A percentile compares a stretch with the other conserved stretches of the same genome.
Conservation (phyloP, 2,329 filamentous ascomycete genomes). For the Paecilomyces fulvus region DNA sequence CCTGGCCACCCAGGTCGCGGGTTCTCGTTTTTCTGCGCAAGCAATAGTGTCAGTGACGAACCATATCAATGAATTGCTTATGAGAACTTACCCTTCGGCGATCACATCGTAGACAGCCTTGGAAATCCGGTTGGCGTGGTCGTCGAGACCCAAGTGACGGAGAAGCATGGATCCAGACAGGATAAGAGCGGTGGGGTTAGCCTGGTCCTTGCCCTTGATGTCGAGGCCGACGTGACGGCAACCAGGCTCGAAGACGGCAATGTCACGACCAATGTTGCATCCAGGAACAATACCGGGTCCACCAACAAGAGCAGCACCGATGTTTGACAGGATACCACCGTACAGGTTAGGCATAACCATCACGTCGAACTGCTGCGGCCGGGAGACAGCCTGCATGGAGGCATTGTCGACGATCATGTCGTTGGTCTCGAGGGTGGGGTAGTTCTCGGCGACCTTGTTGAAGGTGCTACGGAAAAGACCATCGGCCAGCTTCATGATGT, state of each 20-base stretch:
- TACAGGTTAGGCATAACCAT: conserved; percentile 99
- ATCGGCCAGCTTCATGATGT: conserved; percentile 99
- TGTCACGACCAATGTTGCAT: conserved; percentile 98
- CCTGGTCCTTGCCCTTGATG: conserved; percentile 99
- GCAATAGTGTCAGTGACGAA: conserved; percentile 21
- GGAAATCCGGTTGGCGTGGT: conserved; percentile 97
- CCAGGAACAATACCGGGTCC: conserved; percentile 95
- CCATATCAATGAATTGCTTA: neutral
- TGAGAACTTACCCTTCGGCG: conserved; percentile 67
- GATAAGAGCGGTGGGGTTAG: conserved; percentile 93
- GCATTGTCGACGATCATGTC: conserved; percentile 99
- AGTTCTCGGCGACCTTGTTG: conserved; percentile 86
- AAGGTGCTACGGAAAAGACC: conserved; percentile 98
- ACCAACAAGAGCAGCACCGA: conserved; percentile 92
- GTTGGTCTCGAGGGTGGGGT: conserved; percentile 89
- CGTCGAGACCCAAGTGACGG: conserved; percentile 91
- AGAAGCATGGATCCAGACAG: conserved; percentile 96
- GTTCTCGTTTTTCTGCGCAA: conserved; percentile 68
- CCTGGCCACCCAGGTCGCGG: conserved; percentile 87
- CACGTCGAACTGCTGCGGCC: conserved; percentile 97
- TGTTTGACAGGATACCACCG: conserved; percentile 98
- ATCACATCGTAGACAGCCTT: conserved; percentile 72
- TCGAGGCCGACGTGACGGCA: conserved; percentile 99
- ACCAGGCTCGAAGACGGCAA: conserved; percentile 96
- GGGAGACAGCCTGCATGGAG: conserved; percentile 96